phyloP scores from a whole-genome alignment of 495 filamentous ascomycete species.

The Penicillium daleae region DNA sequence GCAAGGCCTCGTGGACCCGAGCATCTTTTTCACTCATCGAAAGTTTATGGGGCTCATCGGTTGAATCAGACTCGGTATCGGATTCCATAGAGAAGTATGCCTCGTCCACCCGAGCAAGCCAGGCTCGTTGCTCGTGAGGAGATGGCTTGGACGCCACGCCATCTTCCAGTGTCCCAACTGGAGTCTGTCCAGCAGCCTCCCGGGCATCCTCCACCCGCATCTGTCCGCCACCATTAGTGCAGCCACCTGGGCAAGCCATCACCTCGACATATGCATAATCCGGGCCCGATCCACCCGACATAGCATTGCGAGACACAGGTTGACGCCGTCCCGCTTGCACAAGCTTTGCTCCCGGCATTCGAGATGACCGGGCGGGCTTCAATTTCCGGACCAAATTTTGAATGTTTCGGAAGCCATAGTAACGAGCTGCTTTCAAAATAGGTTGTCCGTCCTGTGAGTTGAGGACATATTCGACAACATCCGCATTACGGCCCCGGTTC shows the following conservation, averaged over 20 bases:
- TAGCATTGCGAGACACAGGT: constrained; percentile 38
- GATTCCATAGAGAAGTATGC: constrained; percentile 88
- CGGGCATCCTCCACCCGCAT: constrained; percentile 81
- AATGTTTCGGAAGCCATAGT: constrained; percentile 97
- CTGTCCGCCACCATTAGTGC: constrained; percentile 96
- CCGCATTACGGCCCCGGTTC: constrained; percentile 80
- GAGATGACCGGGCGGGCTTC: constrained; percentile 73
- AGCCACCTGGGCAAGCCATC: constrained; percentile 98
- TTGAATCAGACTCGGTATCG: constrained; percentile 42
- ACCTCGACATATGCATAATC: constrained; percentile 94
- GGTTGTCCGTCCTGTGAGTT: constrained; percentile 54
- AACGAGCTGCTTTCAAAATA: constrained; percentile 81
- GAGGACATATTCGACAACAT: constrained; percentile 83
- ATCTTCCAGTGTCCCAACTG: constrained; percentile 5
- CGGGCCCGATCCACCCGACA: constrained; percentile 41
- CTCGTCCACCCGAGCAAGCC: constrained; percentile 87
- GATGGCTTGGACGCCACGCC: constrained; percentile 56
- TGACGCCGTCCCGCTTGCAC: constrained; percentile 46
- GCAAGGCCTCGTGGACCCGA: constrained; percentile 58
- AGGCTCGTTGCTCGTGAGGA: constrained; percentile 77
- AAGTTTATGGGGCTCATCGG: constrained; percentile 10
- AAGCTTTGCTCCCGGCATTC: constrained; percentile 72
- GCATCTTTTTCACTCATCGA: constrained; percentile 37
- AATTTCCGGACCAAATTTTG: constrained; percentile 92
- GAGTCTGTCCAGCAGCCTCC: constrained; percentile 27